phyloP scores from a whole-genome alignment of 176 grass and related monocot genomes.

The Cenchrus americanus region DNA sequence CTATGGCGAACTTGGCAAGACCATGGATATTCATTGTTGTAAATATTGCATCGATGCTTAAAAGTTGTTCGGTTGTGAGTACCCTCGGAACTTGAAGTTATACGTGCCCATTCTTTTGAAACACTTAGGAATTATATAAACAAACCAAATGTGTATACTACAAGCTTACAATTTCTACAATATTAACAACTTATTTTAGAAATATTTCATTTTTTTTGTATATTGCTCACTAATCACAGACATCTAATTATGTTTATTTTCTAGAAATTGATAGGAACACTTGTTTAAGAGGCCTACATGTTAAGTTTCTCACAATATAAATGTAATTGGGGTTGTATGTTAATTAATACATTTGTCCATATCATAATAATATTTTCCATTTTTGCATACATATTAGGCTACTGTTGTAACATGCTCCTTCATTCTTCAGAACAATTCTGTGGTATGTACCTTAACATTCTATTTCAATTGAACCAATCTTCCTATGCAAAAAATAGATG shows the following conservation, averaged over 20 bases:
- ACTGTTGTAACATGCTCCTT: conserved; percentile 46
- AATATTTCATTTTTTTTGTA: neutral
- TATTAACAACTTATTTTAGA: neutral
- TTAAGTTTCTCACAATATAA: neutral
- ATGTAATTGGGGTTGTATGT: neutral
- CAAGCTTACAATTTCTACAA: neutral
- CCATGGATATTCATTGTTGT: conserved; percentile 17
- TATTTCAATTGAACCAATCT: neutral
- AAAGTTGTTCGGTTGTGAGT: conserved; percentile 46
- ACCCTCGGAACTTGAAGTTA: neutral
- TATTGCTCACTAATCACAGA: neutral
- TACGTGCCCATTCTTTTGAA: neutral
- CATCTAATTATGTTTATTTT: neutral
- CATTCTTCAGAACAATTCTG: conserved; percentile 58
- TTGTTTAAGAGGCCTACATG: neutral
- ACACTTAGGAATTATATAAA: neutral
- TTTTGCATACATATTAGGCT: conserved; percentile 30
- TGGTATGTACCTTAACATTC: conserved; percentile 41
- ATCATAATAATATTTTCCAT: neutral
- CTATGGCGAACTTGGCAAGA: conserved; percentile 44
- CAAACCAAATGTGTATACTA: neutral
- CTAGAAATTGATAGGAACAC: neutral
- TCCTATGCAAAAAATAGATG: neutral
- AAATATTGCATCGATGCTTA: conserved; percentile 54
- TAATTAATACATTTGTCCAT: neutral